These are phyloP conservation scores for Chrysoporthe austroafricana DNA, from an alignment of 2,329 filamentous ascomycete genomes.

Conservation along the genomic window DNA sequence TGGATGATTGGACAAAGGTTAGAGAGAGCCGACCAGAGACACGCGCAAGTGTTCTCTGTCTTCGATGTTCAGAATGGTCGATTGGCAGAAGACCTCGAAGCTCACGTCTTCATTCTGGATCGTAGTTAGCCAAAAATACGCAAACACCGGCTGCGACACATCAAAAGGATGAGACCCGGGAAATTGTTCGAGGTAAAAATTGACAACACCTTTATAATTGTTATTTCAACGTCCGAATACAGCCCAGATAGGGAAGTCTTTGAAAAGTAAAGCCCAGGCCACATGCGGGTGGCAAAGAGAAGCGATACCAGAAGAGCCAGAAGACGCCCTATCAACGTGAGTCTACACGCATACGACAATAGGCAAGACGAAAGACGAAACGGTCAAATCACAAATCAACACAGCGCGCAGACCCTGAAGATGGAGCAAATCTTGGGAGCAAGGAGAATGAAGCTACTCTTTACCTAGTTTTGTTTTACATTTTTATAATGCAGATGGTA, in stretches of 20 bases:
- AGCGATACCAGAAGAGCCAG: neutral
- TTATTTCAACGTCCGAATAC: neutral
- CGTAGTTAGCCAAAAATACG: neutral
- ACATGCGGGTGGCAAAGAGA: neutral
- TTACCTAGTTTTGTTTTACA: neutral
- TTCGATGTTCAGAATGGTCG: neutral
- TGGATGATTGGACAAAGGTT: neutral
- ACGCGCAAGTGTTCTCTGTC: slow-evolving; percentile 9
- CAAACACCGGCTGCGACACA: slow-evolving; percentile 12
- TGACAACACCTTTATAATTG: neutral
- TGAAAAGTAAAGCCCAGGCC: neutral
- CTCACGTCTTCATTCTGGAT: slow-evolving; percentile 10
- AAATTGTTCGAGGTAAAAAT: neutral
- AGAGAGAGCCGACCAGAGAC: neutral
- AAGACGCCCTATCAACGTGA: slow-evolving; percentile 5
- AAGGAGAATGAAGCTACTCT: neutral
- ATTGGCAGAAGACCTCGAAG: slow-evolving; percentile 1
- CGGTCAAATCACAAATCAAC: neutral
- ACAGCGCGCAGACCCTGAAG: neutral
- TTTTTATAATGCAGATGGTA: neutral
- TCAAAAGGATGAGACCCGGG: slow-evolving; percentile 10
- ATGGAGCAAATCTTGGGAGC: neutral
- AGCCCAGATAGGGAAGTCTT: neutral
- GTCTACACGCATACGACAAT: neutral
- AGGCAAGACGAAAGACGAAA: neutral